Evolutionary conservation across 2,329 filamentous ascomycete species (phyloP), one percentile per base, ranked within the genome.

Genomic region (Penicillium sp.): DNA sequence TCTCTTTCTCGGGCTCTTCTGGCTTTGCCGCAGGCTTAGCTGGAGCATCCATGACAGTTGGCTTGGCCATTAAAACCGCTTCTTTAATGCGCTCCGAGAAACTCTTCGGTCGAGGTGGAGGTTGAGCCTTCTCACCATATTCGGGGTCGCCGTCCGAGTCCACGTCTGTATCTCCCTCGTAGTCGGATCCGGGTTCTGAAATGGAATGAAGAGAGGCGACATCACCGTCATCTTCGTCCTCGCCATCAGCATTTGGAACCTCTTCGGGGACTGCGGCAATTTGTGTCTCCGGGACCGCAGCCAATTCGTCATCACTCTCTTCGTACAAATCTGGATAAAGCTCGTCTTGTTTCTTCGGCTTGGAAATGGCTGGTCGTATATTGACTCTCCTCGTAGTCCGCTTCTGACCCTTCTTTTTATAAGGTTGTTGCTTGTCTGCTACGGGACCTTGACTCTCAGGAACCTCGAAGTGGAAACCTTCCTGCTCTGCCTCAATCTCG

Each of bases 381-480:
- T 67, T 71, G 13, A 78, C 75, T 47, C 74, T 66, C 51, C 76
- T 72, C 1, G 79, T 81, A 6, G 77, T 80, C 47, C 79, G 71
- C 61, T 81, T 81, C 60, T 80, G 79, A 2, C 78, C 78, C 62
- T 77, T 80, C 68, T 81, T 81, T 66, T 59, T 59, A 26, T 59
- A 59, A 19, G 57, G 54, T 21, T 56, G 63, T 13, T 60, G 53
- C 7, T 37, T 29, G 25, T 64, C 42, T 14, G 63, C 51, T 19
- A 53, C 62, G 5, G 57, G 50, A 0, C 56, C 52, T 50, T 80
- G 77, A 42, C 72, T 77, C 58, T 80, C 74, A 14, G 68, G 63
- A 6, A 76, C 69, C 16, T 74, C 64, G 13, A 73, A 63, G 27
- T 67, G 64, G 31, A 68, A 51, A 3, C 63, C 69, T n/a, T 63